These are phyloP conservation scores for Linnemannia elongata DNA, from an alignment of 192 early-diverging fungal genomes.

Conservation along the genomic window DNA sequence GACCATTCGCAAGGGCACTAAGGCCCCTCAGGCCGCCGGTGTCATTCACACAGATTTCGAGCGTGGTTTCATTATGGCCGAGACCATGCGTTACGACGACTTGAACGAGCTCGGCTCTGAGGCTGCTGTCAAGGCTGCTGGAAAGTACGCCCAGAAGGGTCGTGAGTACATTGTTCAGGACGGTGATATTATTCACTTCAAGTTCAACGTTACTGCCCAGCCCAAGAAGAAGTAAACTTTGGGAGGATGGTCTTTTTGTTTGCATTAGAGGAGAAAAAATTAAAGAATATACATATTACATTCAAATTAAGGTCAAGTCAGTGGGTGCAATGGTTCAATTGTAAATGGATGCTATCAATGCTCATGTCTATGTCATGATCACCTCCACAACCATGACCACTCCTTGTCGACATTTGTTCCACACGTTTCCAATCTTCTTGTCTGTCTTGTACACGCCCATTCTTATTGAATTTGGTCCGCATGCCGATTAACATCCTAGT, in stretches of 20 bases:
- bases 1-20: slow-evolving; percentile 73
- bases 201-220: slow-evolving; percentile 68
- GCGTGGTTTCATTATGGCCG: slow-evolving; percentile 93
- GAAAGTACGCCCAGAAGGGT: slow-evolving; percentile 92
- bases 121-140: slow-evolving; percentile 89
- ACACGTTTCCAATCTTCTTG: too few species aligned
- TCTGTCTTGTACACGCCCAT: too few species aligned
- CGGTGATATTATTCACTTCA: slow-evolving; percentile 93
- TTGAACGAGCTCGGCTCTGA: slow-evolving; percentile 88
- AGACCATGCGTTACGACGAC: slow-evolving; percentile 92
- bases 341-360: too few species aligned
- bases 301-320: not conserved
- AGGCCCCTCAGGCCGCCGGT: slow-evolving; percentile 93
- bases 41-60: slow-evolving; percentile 92
- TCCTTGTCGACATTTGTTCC: too few species aligned
- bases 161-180: slow-evolving; percentile 94
- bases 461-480: too few species aligned
- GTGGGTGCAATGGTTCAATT: too few species aligned
- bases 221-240: slow-evolving; percentile 62
- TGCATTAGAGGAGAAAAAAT: not conserved
- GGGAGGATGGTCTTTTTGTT: not conserved
- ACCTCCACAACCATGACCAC: too few species aligned
- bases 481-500: too few species aligned
- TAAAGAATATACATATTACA: not conserved
- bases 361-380: too few species aligned